Conservation (phyloP, 140 eudicot species). For the Flaveria floridana region DNA sequence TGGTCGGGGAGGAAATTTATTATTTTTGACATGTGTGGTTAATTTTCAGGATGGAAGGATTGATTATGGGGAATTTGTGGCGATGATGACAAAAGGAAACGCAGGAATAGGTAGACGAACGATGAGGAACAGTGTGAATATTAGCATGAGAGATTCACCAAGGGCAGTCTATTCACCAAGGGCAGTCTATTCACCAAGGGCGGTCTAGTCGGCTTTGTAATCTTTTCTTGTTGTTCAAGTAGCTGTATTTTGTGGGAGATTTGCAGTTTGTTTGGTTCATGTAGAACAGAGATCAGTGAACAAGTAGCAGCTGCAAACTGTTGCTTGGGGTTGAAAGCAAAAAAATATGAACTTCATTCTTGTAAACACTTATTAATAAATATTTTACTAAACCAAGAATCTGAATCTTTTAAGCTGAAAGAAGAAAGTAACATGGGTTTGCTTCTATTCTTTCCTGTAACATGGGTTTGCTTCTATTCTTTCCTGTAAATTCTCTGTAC, state of each 20-base stretch:
- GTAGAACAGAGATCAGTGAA: slow-evolving; percentile 18
- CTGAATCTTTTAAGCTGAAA: background rate
- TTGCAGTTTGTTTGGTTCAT: background rate
- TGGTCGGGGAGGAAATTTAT: no score
- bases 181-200: background rate
- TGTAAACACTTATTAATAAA: background rate
- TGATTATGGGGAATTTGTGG: slow-evolving; percentile 10
- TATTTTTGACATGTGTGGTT: background rate
- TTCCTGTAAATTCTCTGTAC: slow-evolving; percentile 24
- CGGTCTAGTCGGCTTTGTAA: background rate
- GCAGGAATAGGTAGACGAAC: slow-evolving; percentile 19
- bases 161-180: slow-evolving; percentile 3
- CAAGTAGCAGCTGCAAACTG: slow-evolving; percentile 9
- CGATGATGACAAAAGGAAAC: slow-evolving; percentile 21
- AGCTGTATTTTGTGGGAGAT: slow-evolving; percentile 26
- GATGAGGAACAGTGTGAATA: slow-evolving; percentile 15
- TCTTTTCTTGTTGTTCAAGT: slow-evolving; percentile 20
- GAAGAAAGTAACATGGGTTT: slow-evolving; percentile 17
- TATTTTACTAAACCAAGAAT: slow-evolving; percentile 13
- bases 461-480: slow-evolving; percentile 26
- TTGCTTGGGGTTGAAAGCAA: slow-evolving; percentile 12
- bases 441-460: slow-evolving; percentile 23
- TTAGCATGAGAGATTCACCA: slow-evolving; percentile 25
- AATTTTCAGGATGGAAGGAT: background rate
- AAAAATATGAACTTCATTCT: background rate